phyloP scores from a whole-genome alignment of 345 rosid genomes.

The Arabidopsis arenosa region DNA sequence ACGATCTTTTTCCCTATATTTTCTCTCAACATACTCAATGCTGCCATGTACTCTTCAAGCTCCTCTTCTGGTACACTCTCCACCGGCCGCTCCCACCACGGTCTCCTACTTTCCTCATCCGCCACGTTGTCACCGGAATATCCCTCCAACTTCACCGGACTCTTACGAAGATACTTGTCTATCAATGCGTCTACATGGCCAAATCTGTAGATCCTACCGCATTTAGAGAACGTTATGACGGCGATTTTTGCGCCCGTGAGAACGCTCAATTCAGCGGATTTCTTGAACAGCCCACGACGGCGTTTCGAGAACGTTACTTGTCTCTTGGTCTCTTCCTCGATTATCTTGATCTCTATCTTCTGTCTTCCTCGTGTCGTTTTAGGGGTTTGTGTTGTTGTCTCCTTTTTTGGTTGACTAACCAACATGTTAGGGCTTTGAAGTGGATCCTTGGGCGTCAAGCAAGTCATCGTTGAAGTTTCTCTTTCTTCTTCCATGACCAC shows the following conservation, averaged over 20 bases:
- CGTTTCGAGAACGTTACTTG: constrained; percentile 58
- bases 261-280: constrained; percentile 50
- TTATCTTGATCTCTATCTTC: constrained; percentile 45
- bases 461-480: constrained; percentile 28
- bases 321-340: constrained; percentile 39
- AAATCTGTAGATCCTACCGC: constrained; percentile 44
- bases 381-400: constrained; percentile 24
- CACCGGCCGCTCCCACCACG: constrained; percentile 47
- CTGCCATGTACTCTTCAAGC: constrained; percentile 32
- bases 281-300: constrained; percentile 52
- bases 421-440: constrained; percentile 14
- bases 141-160: constrained; percentile 36
- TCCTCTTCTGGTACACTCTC: constrained; percentile 45
- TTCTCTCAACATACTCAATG: constrained; percentile 35
- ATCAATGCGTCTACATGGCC: constrained; percentile 43
- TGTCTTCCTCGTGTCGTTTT: constrained; percentile 41
- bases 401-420: constrained; percentile 16
- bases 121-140: neutral
- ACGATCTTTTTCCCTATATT: constrained; percentile 35
- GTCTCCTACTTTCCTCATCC: constrained; percentile 19
- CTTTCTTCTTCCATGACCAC: constrained; percentile 36
- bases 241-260: constrained; percentile 53
- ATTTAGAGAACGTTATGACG: constrained; percentile 42
- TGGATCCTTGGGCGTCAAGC: constrained; percentile 12
- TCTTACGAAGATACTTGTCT: constrained; percentile 36